Evolutionary conservation across 2,329 filamentous ascomycete species (phyloP), one percentile per base, ranked within the genome.

Genomic region (Sarocladium oryzae): DNA sequence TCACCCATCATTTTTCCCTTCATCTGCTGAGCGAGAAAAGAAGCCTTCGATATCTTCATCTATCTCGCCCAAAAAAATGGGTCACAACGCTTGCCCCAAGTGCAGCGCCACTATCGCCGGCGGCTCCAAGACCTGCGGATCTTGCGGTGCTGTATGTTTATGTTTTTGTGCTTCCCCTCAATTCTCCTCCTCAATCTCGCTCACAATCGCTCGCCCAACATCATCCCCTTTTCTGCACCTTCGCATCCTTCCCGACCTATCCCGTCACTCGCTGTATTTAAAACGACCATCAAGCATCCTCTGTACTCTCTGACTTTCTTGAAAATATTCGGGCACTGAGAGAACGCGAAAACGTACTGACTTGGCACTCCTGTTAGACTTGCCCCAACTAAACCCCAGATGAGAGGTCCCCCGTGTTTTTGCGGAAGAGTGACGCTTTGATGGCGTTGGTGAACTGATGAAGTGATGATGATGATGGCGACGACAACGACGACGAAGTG

Each of bases 101-200:
- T 82, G 79, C 72, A 73, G 71, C 59, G 67, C 70, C 59, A 55
- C 68, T 61, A 71, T 74, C 58, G 60, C 65, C 43, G 69, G 69
- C 58, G 58, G 60, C 37, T 58, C 60, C 68, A 82, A 82, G 77
- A 73, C 70, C 54, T 82, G 79, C 70, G 59, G 61, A 53, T 69
- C 71, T 53, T 82, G 79, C 68, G 79, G 79, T 52, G 77, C 79
- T 60, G 79, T 82, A 71, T 37, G 46, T 24, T 49, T n/a, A n/a
- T n/a, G n/a, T n/a, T n/a, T n/a, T n/a, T n/a, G n/a, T n/a, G 40
- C 15, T 37, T 37, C 52, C 48, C 28, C 46, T 33, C 49, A 52
- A 32, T 28, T 16, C 13, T 41, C 26, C 38, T 18, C 26, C 16
- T 28, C 21, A 4, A n/a, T n/a, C n/a, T n/a, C n/a, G n/a, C n/a